phyloP scores from a whole-genome alignment of 192 early-diverging fungal species.

The Mortierella claussenii region DNA sequence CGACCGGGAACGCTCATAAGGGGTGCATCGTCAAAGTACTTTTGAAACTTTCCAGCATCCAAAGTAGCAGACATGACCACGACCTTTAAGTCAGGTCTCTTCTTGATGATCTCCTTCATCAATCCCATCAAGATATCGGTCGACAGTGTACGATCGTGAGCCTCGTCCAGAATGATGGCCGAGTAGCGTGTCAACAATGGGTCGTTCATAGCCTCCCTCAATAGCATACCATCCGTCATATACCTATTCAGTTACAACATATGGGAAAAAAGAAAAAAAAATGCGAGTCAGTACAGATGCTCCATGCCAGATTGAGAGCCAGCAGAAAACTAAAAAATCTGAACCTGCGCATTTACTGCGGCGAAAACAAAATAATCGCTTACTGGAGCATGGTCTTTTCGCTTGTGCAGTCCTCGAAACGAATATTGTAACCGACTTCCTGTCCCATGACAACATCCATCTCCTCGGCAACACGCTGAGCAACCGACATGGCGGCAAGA shows the following conservation, averaged over 20 bases:
- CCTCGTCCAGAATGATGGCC: slow-evolving; percentile 97
- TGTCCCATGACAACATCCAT: slow-evolving; percentile 93
- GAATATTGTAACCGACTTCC: slow-evolving; percentile 98
- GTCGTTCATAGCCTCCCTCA: slow-evolving; percentile 97
- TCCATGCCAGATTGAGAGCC: not conserved
- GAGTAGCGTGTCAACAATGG: slow-evolving; percentile 89
- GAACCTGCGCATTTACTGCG: slow-evolving; percentile 18
- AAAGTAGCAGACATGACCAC: slow-evolving; percentile 98
- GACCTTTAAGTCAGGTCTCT: slow-evolving; percentile 87
- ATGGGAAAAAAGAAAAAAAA: slow-evolving; percentile 9
- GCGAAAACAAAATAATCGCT: slow-evolving; percentile 8
- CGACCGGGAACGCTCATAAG: slow-evolving; percentile 92
- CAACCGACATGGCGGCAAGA: slow-evolving; percentile 99
- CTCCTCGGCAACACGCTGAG: slow-evolving; percentile 98
- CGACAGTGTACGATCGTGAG: slow-evolving; percentile 95
- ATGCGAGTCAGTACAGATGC: not conserved
- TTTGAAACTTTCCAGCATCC: slow-evolving; percentile 99
- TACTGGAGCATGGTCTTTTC: slow-evolving; percentile 85
- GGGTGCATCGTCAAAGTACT: slow-evolving; percentile 97
- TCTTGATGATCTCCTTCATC: slow-evolving; percentile 87
- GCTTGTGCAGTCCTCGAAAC: slow-evolving; percentile 97
- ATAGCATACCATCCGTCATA: slow-evolving; percentile 99
- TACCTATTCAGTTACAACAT: slow-evolving; percentile 57
- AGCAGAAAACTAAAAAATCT: not conserved
- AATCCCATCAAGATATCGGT: slow-evolving; percentile 99